Percentiles rank a stretch among this genome's conserved stretches.
These are phyloP conservation scores for Primulina eburnea DNA, from an alignment of 257 asterid species.

Conservation along the genomic window DNA sequence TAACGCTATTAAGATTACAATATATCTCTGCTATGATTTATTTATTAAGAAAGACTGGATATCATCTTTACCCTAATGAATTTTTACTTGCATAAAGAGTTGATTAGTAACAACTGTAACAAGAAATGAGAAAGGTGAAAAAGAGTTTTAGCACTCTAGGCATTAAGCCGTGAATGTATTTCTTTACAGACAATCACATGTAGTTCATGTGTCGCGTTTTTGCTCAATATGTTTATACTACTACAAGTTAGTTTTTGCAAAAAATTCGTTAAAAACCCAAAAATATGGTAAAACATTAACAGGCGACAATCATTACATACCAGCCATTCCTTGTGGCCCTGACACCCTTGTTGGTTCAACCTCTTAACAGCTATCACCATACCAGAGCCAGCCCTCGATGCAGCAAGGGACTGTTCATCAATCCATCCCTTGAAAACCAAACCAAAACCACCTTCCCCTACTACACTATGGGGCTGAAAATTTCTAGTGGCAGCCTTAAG, in stretches of 20 bases:
- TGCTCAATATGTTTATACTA: neutral
- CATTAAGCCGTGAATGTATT: neutral
- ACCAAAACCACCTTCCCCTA: slow-evolving; percentile 88
- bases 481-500: slow-evolving; percentile 74
- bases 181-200: neutral
- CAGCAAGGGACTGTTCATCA: slow-evolving; percentile 56
- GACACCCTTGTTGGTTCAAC: slow-evolving; percentile 73
- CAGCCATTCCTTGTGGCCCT: slow-evolving; percentile 93
- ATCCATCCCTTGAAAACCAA: slow-evolving; percentile 85
- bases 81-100: neutral
- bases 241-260: too few relatives aligned
- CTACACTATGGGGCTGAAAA: slow-evolving; percentile 71
- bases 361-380: slow-evolving; percentile 71
- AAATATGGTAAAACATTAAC: neutral
- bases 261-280: neutral
- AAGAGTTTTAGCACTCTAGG: neutral
- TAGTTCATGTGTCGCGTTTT: neutral
- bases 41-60: too few relatives aligned
- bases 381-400: slow-evolving; percentile 63
- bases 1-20: neutral
- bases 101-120: too few relatives aligned
- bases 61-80: neutral
- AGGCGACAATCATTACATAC: slow-evolving; percentile 35
- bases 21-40: neutral
- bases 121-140: neutral